Base-by-base conservation (phyloP, 306 rosid genomes). In the Mimosa pudica region DNA sequence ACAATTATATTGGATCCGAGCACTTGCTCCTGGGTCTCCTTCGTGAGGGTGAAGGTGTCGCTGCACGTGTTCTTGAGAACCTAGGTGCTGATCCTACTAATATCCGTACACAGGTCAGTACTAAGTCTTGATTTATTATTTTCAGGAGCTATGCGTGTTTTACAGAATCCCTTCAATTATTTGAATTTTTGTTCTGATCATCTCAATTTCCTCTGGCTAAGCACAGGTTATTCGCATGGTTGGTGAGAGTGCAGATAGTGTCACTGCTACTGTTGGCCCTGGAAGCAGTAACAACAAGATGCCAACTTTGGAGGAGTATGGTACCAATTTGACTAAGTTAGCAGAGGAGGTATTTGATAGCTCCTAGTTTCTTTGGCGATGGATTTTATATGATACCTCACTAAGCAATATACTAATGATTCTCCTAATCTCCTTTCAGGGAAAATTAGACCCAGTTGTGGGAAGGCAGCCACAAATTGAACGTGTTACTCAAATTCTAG, bases 1-100 rank as follows among this genome's bases (percentile, higher is more conserved):
- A 94, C 84, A 94, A 94, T 62, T 94, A 92, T 79, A 94, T 94
- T 75, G 98, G 98, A 78, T 90, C 98, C 3, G 98, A 95, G 86
- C 98, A 95, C 89, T 87, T 95, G 92, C 98, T 95, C 69, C 83
- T 95, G 77, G 98, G 98, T 78, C 88, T 95, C 76, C 98, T 95
- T 57, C 93, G 98, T 48, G 98, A 95, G 85, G 98, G 98, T 49
- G 98, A 95, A 77, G 97, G 98, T 41, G 98, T 95, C 51, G 98
- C 98, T 35, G 98, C 98, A 47, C 95, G 98, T 73, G 98, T 92
- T 79, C 98, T 95, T 75, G 98, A 95, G 80, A 95, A 87, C 76
- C 80, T 95, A 73, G 98, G 97, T 84, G 98, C 98, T 58, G 98
- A 95, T 68, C 98, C 98, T 20, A 86, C 90, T 77, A 94, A 92